A percentile compares a stretch with the other conserved stretches of the same genome.
These are phyloP conservation scores for Lentinula guzmanii DNA, from an alignment of 768 basidiomycete genomes.

Conservation along the genomic window DNA sequence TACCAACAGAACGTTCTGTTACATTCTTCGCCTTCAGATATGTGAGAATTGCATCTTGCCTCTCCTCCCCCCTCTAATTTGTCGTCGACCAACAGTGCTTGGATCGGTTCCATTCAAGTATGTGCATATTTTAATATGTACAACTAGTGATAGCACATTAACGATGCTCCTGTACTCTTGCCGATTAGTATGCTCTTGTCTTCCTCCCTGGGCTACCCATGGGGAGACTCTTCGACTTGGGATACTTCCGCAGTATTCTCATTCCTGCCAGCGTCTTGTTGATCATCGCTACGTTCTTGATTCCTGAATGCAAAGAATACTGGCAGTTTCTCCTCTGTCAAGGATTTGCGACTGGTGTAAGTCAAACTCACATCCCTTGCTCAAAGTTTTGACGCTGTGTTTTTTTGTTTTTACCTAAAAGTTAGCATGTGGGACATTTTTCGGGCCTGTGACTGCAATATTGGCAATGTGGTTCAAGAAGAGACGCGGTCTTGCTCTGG, in stretches of 20 bases:
- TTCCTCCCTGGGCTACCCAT: conserved; percentile 58
- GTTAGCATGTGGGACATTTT: conserved; percentile 52
- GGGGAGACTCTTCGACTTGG: conserved; percentile 71
- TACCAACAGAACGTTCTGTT: conserved; percentile 51
- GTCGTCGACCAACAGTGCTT: conserved; percentile 46
- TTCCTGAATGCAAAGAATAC: conserved; percentile 63
- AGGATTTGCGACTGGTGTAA: conserved; percentile 59
- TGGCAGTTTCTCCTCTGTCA: conserved; percentile 81
- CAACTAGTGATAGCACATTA: not conserved
- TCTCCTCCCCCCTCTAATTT: not conserved
- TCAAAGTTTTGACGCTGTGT: conserved; percentile 15
- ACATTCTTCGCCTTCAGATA: conserved; percentile 51
- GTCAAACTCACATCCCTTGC: conserved; percentile 14
- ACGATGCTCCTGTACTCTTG: not conserved
- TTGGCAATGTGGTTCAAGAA: conserved; percentile 73
- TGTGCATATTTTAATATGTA: not conserved
- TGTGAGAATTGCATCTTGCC: conserved; percentile 32
- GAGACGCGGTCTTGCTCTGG: conserved; percentile 54
- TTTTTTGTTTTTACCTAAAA: conserved; percentile 9
- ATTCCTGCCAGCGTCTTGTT: conserved; percentile 42
- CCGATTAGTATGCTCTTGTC: conserved; percentile 48
- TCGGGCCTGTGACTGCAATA: conserved; percentile 53
- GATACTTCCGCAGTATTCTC: conserved; percentile 52
- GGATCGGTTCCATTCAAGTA: conserved; percentile 78
- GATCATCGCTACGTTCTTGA: conserved; percentile 54